These are phyloP conservation scores for Mycosphaerella arachidis DNA, from an alignment of 2,329 filamentous ascomycete species.

Conservation along the genomic window DNA sequence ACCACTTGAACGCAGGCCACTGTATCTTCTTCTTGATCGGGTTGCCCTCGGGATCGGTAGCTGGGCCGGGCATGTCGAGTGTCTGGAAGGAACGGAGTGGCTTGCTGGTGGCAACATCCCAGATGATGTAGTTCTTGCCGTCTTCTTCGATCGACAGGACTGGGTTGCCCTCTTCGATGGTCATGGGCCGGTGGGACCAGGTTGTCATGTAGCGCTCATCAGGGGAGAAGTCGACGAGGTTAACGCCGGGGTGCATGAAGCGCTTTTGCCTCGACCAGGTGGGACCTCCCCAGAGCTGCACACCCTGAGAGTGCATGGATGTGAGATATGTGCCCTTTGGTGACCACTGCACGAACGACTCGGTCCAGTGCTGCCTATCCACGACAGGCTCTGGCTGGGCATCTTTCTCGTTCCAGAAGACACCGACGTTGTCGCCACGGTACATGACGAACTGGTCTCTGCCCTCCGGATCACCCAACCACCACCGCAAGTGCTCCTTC, in stretches of 20 bases:
- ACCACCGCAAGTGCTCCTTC: constrained; percentile 92
- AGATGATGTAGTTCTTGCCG: constrained; percentile 98
- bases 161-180: constrained; percentile 84
- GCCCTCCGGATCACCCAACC: constrained; percentile 81
- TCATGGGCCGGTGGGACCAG: constrained; percentile 92
- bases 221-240: constrained; percentile 93
- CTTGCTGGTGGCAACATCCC: constrained; percentile 87
- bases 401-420: constrained; percentile 98
- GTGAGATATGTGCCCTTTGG: constrained; percentile 90
- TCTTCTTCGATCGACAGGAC: constrained; percentile 76
- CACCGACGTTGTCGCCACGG: constrained; percentile 82
- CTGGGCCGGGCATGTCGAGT: constrained; percentile 67
- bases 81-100: constrained; percentile 91
- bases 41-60: constrained; percentile 57
- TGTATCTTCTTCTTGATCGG: constrained; percentile 85
- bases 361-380: constrained; percentile 93
- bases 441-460: constrained; percentile 96
- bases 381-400: constrained; percentile 83
- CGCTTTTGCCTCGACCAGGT: constrained; percentile 87
- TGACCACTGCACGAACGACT: constrained; percentile 97
- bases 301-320: constrained; percentile 91
- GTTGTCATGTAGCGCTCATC: constrained; percentile 89
- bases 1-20: constrained; percentile 99
- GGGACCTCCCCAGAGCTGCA: constrained; percentile 91
- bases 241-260: constrained; percentile 92